Conservation (phyloP, 2,329 filamentous ascomycete species). For the Eutypella sp. region DNA sequence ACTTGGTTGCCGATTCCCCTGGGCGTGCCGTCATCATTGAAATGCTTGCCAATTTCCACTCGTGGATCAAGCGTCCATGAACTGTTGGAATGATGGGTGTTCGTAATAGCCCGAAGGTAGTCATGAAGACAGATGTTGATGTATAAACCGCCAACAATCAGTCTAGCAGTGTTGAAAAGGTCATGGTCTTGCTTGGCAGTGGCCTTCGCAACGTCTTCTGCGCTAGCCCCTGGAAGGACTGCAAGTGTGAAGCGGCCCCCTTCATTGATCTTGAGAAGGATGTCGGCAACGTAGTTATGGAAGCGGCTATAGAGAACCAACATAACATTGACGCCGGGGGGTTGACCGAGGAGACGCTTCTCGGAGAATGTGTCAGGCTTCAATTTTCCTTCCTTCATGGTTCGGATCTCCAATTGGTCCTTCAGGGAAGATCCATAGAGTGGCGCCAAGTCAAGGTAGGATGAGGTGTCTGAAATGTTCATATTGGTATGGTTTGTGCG, state of each 20-base stretch:
- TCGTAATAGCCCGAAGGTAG: conserved; percentile 57
- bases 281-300: conserved; percentile 63
- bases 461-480: conserved; percentile 63
- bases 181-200: conserved; percentile 43
- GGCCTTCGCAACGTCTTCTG: conserved; percentile 28
- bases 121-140: conserved; percentile 53
- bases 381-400: conserved; percentile 60
- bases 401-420: conserved; percentile 59
- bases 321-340: conserved; percentile 62
- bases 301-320: conserved; percentile 66
- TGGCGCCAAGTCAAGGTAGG: conserved; percentile 69
- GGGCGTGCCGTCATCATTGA: conserved; percentile 40
- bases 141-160: conserved; percentile 50
- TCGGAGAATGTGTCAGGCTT: conserved; percentile 69
- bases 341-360: conserved; percentile 59
- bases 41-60: conserved; percentile 47
- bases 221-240: conserved; percentile 13
- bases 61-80: conserved; percentile 61
- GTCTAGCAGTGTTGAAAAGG: conserved; percentile 51
- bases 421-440: conserved; percentile 64
- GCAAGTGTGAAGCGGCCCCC: conserved; percentile 54
- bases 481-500: conserved; percentile 59
- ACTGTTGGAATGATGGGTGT: conserved; percentile 53
- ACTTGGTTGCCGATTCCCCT: conserved; percentile 62
- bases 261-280: conserved; percentile 63